Percentiles rank a stretch among this genome's conserved stretches.
phyloP scores from a whole-genome alignment of 2,329 filamentous ascomycete genomes.

The Trichoderma lentiforme region DNA sequence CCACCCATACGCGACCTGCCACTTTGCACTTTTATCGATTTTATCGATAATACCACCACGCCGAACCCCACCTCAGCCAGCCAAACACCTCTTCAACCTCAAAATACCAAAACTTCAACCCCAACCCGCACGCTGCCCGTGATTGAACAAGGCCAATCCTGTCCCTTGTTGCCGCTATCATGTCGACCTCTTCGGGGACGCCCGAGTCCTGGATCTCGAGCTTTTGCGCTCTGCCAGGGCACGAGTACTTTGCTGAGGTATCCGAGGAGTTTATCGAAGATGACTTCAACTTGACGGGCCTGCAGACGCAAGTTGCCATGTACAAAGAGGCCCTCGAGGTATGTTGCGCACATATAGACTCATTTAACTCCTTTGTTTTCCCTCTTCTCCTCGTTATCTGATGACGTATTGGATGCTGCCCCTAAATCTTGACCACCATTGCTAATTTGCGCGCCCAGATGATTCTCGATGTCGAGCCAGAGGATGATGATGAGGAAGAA shows the following conservation, averaged over 20 bases:
- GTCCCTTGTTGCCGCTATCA: conserved; percentile 29
- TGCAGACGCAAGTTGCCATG: conserved; percentile 94
- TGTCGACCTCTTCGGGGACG: conserved; percentile 59
- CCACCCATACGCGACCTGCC: conserved; percentile 3
- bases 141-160: not conserved
- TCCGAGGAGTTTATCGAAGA: conserved; percentile 99
- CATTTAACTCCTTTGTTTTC: not conserved
- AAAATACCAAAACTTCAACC: not conserved
- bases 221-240: conserved; percentile 90
- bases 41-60: conserved; percentile 17
- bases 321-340: conserved; percentile 97
- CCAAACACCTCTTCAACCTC: not conserved
- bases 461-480: conserved; percentile 97
- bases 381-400: not conserved
- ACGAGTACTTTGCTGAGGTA: conserved; percentile 98
- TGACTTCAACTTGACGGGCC: conserved; percentile 96
- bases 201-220: conserved; percentile 96
- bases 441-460: conserved; percentile 51
- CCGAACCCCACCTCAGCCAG: conserved; percentile 1
- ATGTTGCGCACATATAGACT: not conserved
- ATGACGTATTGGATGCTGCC: not conserved
- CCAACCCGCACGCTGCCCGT: not conserved
- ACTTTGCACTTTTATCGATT: conserved; percentile 4
- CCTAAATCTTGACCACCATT: not conserved
- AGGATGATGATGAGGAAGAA: conserved; percentile 86